Percentiles rank a stretch among this genome's conserved stretches.
phyloP scores from a whole-genome alignment of 305 asterid genomes.

The Solanum hybrid region DNA sequence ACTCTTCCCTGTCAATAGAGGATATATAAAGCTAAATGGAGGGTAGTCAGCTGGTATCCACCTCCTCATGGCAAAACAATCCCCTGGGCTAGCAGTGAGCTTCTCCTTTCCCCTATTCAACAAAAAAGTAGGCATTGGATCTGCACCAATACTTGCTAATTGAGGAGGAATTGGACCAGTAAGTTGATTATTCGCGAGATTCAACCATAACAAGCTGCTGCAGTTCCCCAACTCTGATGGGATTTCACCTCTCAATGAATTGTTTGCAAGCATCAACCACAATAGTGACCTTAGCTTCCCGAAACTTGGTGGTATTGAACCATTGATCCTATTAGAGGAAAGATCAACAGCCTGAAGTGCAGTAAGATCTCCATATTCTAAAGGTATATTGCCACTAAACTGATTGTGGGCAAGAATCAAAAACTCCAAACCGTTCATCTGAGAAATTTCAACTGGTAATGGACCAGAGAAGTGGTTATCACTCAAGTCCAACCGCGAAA shows the following conservation, averaged over 20 bases:
- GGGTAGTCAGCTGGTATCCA: constrained; percentile 84
- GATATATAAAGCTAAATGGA: constrained; percentile 57
- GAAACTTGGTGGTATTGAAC: constrained; percentile 43
- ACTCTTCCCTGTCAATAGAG: constrained; percentile 48
- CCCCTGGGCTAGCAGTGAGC: constrained; percentile 52
- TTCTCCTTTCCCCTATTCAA: constrained; percentile 22
- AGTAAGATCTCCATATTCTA: constrained; percentile 37
- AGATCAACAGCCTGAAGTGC: constrained; percentile 69
- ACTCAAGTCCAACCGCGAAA: constrained; percentile 15
- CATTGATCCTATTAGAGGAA: constrained; percentile 43
- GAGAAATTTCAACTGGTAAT: constrained; percentile 21
- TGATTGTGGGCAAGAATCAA: constrained; percentile 50
- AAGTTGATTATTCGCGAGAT: constrained; percentile 51
- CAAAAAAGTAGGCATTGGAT: constrained; percentile 39
- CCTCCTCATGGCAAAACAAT: constrained; percentile 59
- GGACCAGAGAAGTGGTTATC: constrained; percentile 12
- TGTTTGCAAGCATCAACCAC: constrained; percentile 74
- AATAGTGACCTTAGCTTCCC: constrained; percentile 48
- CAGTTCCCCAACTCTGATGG: constrained; percentile 61
- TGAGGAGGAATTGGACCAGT: constrained; percentile 39
- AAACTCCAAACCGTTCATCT: constrained; percentile 37
- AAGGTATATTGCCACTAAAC: constrained; percentile 53
- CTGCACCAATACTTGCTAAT: constrained; percentile 36
- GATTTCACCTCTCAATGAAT: constrained; percentile 41
- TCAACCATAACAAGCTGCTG: constrained; percentile 74